phyloP scores from a whole-genome alignment of 148 eudicot genomes.

The Amaranthus palmeri region DNA sequence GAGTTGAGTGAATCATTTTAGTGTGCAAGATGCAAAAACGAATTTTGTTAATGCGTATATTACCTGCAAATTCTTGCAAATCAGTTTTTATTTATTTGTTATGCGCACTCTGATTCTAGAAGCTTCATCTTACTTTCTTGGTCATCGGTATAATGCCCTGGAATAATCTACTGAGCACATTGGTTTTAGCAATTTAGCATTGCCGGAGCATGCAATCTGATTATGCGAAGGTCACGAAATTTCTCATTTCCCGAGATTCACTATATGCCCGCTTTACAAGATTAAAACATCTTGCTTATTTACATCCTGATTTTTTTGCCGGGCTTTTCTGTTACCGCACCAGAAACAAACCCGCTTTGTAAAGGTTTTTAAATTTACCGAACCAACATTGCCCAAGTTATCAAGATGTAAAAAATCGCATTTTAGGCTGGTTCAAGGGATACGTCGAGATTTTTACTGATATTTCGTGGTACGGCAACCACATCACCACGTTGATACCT shows the following conservation, averaged over 20 bases:
- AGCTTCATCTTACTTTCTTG: not conserved
- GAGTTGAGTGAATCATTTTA: not conserved
- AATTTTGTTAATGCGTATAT: not conserved
- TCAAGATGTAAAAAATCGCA: too few species aligned
- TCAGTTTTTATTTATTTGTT: not conserved
- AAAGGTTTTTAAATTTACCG: too few species aligned
- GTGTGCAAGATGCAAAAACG: not conserved
- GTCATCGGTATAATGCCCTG: not conserved
- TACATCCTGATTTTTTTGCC: not conserved
- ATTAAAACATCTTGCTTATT: not conserved
- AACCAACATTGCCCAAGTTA: too few species aligned
- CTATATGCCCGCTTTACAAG: not conserved
- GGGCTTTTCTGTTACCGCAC: not conserved
- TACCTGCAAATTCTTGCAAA: not conserved
- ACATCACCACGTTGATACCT: too few species aligned
- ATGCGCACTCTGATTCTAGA: not conserved
- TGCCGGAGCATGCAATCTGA: not conserved
- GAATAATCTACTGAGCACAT: not conserved
- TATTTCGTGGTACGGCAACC: too few species aligned
- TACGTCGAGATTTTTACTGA: too few species aligned
- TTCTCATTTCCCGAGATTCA: not conserved
- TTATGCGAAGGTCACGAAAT: not conserved
- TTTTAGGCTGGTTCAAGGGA: too few species aligned
- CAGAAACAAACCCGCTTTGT: too few species aligned
- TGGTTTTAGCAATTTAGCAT: too few species aligned